phyloP scores from a whole-genome alignment of 1,284 basidiomycete species.

The Takashimella tepidaria region DNA sequence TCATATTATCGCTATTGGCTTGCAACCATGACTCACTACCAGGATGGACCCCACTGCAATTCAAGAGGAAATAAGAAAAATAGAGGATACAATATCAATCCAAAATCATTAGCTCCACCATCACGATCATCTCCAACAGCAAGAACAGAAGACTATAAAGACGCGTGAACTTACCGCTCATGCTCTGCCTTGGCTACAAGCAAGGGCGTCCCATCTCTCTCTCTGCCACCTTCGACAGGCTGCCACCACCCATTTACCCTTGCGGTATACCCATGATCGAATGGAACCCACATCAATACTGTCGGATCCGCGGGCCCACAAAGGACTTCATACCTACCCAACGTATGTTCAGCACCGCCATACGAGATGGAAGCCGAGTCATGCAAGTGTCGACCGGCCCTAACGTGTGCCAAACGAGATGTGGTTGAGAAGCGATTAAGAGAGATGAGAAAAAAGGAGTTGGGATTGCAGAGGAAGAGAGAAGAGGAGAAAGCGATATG shows the following conservation, averaged over 20 bases:
- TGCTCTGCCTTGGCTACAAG: slow-evolving; percentile 39
- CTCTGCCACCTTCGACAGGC: slow-evolving; percentile 44
- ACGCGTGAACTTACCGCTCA: slow-evolving; percentile 29
- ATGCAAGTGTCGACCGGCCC: slow-evolving; percentile 35
- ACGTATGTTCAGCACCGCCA: slow-evolving; percentile 35
- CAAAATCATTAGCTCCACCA: no score
- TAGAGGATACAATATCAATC: no score
- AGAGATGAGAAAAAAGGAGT: background rate
- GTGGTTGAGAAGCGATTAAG: background rate
- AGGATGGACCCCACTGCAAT: slow-evolving; percentile 34
- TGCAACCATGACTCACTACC: slow-evolving; percentile 32
- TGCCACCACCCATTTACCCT: slow-evolving; percentile 32
- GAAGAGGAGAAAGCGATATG: no score
- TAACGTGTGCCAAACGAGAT: slow-evolving; percentile 1
- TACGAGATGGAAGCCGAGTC: slow-evolving; percentile 38
- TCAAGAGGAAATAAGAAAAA: no score
- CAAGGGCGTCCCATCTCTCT: slow-evolving; percentile 32
- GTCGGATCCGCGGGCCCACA: slow-evolving; percentile 35
- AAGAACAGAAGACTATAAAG: no score
- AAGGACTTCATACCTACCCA: slow-evolving; percentile 43
- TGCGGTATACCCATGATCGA: slow-evolving; percentile 30
- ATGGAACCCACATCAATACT: slow-evolving; percentile 41
- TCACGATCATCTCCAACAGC: no score
- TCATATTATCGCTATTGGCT: no score
- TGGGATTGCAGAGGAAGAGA: no score